phyloP scores from a whole-genome alignment of 2,329 filamentous ascomycete genomes.

The Pseudogymnoascus sp. region DNA sequence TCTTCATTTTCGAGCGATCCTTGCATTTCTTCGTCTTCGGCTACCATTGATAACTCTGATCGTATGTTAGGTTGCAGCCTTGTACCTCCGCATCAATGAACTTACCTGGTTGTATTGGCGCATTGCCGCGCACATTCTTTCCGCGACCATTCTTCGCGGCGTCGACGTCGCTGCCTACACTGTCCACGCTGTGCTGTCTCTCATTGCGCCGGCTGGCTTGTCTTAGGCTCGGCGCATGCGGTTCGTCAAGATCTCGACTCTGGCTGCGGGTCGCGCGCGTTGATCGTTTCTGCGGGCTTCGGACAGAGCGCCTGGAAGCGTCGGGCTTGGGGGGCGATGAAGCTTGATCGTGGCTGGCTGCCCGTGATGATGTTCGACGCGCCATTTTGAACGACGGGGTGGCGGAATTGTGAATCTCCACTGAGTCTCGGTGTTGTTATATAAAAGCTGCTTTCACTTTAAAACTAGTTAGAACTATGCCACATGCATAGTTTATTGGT shows the following conservation, averaged over 20 bases:
- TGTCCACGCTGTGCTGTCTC: conserved; percentile 22
- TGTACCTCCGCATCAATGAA: background rate
- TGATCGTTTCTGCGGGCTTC: conserved; percentile 17
- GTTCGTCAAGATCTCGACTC: conserved; percentile 30
- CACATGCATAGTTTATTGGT: background rate
- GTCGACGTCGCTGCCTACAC: conserved; percentile 19
- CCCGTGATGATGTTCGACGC: conserved; percentile 18
- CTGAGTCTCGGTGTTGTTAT: background rate
- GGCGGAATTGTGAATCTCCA: background rate
- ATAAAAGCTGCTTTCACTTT: background rate
- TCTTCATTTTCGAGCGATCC: conserved; percentile 11
- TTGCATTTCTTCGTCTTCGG: conserved; percentile 18
- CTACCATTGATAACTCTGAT: conserved; percentile 25
- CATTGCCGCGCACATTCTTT: conserved; percentile 17
- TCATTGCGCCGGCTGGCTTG: conserved; percentile 1
- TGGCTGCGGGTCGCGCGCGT: conserved; percentile 32
- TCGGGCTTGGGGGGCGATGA: conserved; percentile 23
- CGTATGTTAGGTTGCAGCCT: conserved; percentile 10
- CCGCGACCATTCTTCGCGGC: conserved; percentile 15
- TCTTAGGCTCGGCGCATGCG: conserved; percentile 11
- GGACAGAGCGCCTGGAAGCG: conserved; percentile 12
- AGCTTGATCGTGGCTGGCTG: conserved; percentile 20
- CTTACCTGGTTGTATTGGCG: conserved; percentile 17
- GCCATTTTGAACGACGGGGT: background rate
- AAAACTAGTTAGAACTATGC: background rate